These are phyloP conservation scores for Nitzschia palea DNA, from an alignment of 108 stramenopile species.

Conservation along the genomic window DNA sequence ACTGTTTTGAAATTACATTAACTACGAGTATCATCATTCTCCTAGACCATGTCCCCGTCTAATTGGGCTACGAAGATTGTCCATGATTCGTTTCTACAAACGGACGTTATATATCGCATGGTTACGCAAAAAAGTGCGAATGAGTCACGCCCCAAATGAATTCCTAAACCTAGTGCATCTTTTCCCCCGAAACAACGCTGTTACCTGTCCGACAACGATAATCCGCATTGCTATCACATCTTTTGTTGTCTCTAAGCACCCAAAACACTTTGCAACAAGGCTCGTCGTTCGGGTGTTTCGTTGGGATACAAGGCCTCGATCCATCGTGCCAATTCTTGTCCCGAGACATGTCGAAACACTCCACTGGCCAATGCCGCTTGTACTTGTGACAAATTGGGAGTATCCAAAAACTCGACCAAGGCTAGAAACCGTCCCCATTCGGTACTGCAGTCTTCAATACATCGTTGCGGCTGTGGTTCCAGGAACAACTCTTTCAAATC, in stretches of 20 bases:
- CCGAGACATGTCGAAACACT: conserved; percentile 64
- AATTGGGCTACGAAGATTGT: too few relatives aligned
- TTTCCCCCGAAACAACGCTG: too few relatives aligned
- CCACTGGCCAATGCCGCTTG: conserved; percentile 57
- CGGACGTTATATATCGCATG: too few relatives aligned
- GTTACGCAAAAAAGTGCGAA: too few relatives aligned
- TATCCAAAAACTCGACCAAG: conserved; percentile 53
- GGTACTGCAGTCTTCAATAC: conserved; percentile 11
- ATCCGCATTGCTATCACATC: too few relatives aligned
- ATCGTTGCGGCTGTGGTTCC: conserved; percentile 10
- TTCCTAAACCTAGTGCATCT: too few relatives aligned
- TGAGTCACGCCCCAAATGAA: too few relatives aligned
- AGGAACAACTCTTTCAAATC: conserved; percentile 33
- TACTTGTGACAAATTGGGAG: conserved; percentile 62
- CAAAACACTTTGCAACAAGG: conserved; percentile 10
- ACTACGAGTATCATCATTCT: too few relatives aligned
- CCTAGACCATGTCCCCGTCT: too few relatives aligned
- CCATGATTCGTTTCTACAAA: too few relatives aligned
- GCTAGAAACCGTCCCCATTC: conserved; percentile 62
- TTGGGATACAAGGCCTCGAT: conserved; percentile 43
- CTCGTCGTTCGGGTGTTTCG: conserved; percentile 5
- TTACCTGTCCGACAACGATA: too few relatives aligned
- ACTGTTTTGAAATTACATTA: too few relatives aligned
- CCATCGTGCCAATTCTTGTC: conserved; percentile 57
- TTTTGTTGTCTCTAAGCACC: neutral